Evolutionary conservation across 306 rosid genomes (phyloP).

Genomic region (Geum urbanum): DNA sequence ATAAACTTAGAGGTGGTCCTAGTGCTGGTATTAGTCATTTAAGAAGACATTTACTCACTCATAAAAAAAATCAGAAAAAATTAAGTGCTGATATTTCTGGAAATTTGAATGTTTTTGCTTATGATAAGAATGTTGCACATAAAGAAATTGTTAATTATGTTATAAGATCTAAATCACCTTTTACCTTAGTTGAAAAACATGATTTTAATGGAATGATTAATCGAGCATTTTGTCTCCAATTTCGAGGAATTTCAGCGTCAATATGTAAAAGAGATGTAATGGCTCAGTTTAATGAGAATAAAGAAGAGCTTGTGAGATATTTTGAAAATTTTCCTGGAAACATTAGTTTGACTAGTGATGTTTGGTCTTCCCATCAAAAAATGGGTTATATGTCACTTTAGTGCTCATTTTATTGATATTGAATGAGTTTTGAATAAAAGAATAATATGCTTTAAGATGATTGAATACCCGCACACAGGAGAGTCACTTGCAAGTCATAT

Average conservation of each 20-base stretch:
- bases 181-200: neutral
- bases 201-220: neutral
- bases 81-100: neutral
- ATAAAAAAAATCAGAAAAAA: neutral
- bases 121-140: neutral
- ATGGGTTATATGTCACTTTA: neutral
- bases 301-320: neutral
- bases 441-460: constrained; percentile 2
- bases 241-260: neutral
- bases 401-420: neutral
- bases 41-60: too few relatives aligned
- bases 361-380: neutral
- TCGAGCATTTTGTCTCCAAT: neutral
- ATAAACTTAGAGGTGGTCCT: neutral
- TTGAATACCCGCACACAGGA: neutral
- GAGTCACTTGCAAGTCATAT: neutral
- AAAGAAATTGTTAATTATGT: neutral
- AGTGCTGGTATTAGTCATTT: too few relatives aligned
- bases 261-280: neutral
- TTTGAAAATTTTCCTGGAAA: neutral
- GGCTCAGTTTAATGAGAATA: neutral
- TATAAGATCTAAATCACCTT: neutral
- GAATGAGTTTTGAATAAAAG: neutral
- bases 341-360: neutral
- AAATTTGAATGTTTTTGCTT: neutral